Base-by-base conservation (phyloP, 1,139 yeast species). In the Saccharomyces uvarum region DNA sequence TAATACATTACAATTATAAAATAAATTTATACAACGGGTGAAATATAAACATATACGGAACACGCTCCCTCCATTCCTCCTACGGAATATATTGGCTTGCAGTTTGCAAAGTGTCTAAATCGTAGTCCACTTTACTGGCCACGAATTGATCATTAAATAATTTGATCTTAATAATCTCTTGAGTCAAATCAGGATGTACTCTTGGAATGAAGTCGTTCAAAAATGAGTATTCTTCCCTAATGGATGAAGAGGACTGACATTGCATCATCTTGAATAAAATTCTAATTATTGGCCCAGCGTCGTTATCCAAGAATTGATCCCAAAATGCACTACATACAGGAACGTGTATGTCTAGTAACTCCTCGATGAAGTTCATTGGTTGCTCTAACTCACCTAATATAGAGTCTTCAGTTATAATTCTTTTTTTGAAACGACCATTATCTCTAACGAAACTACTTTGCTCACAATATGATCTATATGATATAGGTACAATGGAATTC, bases 281-380 rank as follows among this genome's bases (percentile, higher is more conserved):
- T 49, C 50, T 53, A 27, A 60, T 50, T 2, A 58, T 49, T 9
- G 49, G 51, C 28, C 61, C 58, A 3, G 59, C 57, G 38, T 53
- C 55, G 33, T 53, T 53, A 16, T 52, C 42, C 31, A 59, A 48
- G 47, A 51, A 60, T 48, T 59, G 56, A 33, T 57, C 55, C 63
- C 63, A 60, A 38, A 60, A 60, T 2, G 60, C 55, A 32, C 55
- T 56, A 50, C 61, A 58, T 5, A 61, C 62, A 3, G 64, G 64
- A 26, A 61, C 48, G 49, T 61, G 62, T 21, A 61, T 56, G 46
- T 60, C 59, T 27, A 59, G 47, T 16, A 61, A 50, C 48, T 59
- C 57, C n/a, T 60, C 63, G 2, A 60, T 49, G 33, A 33, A 52
- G 46, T 54, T 54, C 31, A 60, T 41, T 11, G 47, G 48, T 26